A percentile compares a stretch with the other conserved stretches of the same genome.
Conservation (phyloP, 805 yeast genomes). For the Saturnispora galanensis region DNA sequence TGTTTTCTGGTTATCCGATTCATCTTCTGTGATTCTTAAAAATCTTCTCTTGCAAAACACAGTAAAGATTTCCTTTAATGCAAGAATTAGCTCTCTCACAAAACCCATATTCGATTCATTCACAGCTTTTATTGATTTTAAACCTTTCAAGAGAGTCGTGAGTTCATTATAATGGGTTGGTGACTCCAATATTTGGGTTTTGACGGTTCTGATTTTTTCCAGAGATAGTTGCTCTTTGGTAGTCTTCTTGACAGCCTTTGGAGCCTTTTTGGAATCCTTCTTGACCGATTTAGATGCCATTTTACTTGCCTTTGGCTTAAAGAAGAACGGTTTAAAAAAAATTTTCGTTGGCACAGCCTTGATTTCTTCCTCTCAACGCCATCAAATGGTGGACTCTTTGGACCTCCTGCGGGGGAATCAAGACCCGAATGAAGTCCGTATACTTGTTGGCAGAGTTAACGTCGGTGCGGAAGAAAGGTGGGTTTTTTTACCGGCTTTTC, state of each 20-base stretch:
- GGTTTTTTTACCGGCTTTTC: slow-evolving; percentile 6
- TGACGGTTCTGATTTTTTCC: slow-evolving; percentile 19
- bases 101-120: slow-evolving; percentile 16
- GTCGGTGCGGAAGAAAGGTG: too few species aligned
- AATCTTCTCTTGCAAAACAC: slow-evolving; percentile 33
- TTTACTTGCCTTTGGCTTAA: neutral
- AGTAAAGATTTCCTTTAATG: slow-evolving; percentile 40
- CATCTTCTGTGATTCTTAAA: slow-evolving; percentile 27
- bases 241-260: neutral
- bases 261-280: neutral
- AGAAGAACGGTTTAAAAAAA: slow-evolving; percentile 2
- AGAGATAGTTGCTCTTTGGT: slow-evolving; percentile 9
- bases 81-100: slow-evolving; percentile 32
- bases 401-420: too few species aligned
- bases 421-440: neutral
- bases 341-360: slow-evolving; percentile 9
- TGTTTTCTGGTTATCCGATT: slow-evolving; percentile 35
- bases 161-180: slow-evolving; percentile 48
- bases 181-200: slow-evolving; percentile 30
- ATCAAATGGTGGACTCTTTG: slow-evolving; percentile 4
- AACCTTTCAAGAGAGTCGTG: slow-evolving; percentile 34
- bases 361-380: neutral
- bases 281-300: neutral
- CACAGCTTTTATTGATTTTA: slow-evolving; percentile 20
- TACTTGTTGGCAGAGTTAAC: slow-evolving; percentile 2